Percentiles rank a stretch among this genome's conserved stretches.
phyloP scores from a whole-genome alignment of 1,284 basidiomycete species.

The Malassezia furfur region DNA sequence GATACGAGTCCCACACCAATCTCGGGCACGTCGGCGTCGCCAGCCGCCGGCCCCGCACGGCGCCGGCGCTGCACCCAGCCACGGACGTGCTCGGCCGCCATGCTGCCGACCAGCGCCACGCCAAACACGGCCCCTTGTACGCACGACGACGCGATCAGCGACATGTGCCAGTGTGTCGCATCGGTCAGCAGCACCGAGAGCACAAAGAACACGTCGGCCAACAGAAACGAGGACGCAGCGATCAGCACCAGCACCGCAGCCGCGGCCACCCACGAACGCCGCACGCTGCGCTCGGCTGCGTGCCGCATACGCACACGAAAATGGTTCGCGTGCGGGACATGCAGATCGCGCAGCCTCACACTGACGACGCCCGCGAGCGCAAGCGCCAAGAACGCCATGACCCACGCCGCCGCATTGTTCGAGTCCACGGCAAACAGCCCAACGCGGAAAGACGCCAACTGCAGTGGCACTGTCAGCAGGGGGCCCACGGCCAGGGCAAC shows the following conservation, averaged over 20 bases:
- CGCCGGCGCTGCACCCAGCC: not conserved
- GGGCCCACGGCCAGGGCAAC: not conserved
- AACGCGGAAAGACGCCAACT: not conserved
- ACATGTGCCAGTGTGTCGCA: not conserved
- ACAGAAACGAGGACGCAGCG: not conserved
- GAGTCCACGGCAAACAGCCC: not conserved
- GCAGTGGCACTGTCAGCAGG: not conserved
- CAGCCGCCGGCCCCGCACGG: not conserved
- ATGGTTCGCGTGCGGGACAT: not conserved
- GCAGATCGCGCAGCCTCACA: not conserved
- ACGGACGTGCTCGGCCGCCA: not conserved
- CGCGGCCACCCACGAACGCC: not conserved
- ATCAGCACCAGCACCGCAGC: not conserved
- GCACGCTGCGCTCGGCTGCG: not conserved
- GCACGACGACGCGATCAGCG: not conserved
- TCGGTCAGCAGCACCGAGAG: not conserved
- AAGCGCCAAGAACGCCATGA: not conserved
- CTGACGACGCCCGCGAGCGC: not conserved
- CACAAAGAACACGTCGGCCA: not conserved
- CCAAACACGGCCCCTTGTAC: not conserved
- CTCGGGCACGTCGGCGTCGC: not conserved
- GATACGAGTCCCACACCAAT: not conserved
- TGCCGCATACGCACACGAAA: not conserved
- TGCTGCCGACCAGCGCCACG: not conserved
- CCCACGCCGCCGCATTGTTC: not conserved